Evolutionary conservation across 2,329 filamentous ascomycete species (phyloP), one percentile per base, ranked within the genome.

Genomic region (Hypoxylon sp.): DNA sequence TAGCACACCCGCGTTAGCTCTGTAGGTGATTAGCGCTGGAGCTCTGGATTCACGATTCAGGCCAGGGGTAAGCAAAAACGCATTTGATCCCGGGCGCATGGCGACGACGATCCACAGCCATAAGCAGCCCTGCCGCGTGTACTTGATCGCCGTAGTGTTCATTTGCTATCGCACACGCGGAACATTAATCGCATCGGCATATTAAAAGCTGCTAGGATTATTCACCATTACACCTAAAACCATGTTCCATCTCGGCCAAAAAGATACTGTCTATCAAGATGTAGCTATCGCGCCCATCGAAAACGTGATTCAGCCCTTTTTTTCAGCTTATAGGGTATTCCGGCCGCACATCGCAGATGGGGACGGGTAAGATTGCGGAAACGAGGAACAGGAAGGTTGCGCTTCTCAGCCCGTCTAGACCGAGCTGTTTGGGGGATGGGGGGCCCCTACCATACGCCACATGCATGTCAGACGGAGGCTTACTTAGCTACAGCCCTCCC

Each of bases 71-170:
- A 42, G 51, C 33, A 59, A 48, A 59, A 48, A 35, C 57, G 49
- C 51, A 33, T n/a, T 11, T 25, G 54, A 68, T 50, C 51, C 59
- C 30, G 30, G 57, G 48, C 22, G 51, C 54, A 53, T 30, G 54
- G 54, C 61, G 54, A 53, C 37, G 54, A 58, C 44, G 20, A 61
- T 20, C 51, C 40, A 20, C 37, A 42, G 22, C 60, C 30, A 7
- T 62, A 61, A 66, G 66, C 66, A 68, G 66, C 66, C 66, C 55
- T 64, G 62, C 61, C 65, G 37, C 65, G 35, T 33, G 50, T 42
- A 35, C n/a, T 31, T 35, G 5, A 49, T n/a, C 25, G 3, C 35
- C 33, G 13, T 37, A 11, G 31, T 27, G 25, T 27, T 1, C 11
- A 20, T 33, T 5, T 6, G 6, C 31, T 22, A 17, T 37, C 53